Evolutionary conservation across 2,329 filamentous ascomycete genomes (phyloP).

Genomic region (Fusarium sp.): DNA sequence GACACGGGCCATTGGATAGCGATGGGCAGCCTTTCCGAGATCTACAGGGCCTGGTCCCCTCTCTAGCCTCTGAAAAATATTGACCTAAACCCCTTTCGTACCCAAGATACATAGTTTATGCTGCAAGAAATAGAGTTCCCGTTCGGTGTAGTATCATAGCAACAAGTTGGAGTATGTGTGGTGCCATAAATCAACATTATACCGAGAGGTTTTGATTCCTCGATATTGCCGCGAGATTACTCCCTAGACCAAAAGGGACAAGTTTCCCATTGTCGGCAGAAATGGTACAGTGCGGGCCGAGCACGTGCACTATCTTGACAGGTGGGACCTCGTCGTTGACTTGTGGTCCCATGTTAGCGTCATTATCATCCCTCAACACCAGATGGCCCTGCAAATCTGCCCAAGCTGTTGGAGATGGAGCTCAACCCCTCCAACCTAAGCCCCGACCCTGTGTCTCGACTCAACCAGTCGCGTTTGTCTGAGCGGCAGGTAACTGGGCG

Average conservation of each 20-base stretch:
- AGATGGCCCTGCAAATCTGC: slow-evolving; percentile 38
- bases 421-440: slow-evolving; percentile 15
- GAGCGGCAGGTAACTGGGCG: slow-evolving; percentile 11
- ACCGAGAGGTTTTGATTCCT: neutral
- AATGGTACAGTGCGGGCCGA: slow-evolving; percentile 17
- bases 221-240: too few species aligned
- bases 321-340: slow-evolving; percentile 14
- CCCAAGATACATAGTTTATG: neutral
- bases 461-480: slow-evolving; percentile 15
- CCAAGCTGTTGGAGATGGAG: slow-evolving; percentile 26
- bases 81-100: neutral
- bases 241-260: too few species aligned
- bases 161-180: slow-evolving; percentile 13
- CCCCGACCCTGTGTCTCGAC: slow-evolving; percentile 10
- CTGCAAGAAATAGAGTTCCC: slow-evolving; percentile 12
- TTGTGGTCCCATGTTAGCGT: slow-evolving; percentile 46
- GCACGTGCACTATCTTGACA: slow-evolving; percentile 7
- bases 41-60: slow-evolving; percentile 28
- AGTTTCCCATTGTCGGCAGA: neutral
- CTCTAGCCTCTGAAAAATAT: neutral
- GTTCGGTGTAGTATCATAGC: slow-evolving; percentile 6
- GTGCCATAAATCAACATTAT: slow-evolving; percentile 28
- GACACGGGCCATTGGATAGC: slow-evolving; percentile 21
- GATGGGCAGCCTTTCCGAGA: slow-evolving; percentile 24
- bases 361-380: slow-evolving; percentile 45